phyloP scores from a whole-genome alignment of 345 rosid species.

The Aquilaria malaccensis region DNA sequence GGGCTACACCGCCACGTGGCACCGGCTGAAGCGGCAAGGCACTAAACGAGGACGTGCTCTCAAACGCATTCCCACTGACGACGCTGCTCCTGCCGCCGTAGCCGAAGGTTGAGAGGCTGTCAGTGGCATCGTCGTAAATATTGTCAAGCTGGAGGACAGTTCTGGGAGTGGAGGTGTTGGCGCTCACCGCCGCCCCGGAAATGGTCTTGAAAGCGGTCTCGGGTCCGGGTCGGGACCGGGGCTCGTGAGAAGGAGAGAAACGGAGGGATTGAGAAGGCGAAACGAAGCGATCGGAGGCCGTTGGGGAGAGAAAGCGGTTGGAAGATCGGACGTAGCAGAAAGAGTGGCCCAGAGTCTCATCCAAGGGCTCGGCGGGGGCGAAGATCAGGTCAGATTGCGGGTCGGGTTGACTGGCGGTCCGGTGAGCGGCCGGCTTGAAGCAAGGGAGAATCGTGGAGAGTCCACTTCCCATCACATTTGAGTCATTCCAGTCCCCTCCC shows the following conservation, averaged over 20 bases:
- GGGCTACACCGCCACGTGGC: constrained; percentile 52
- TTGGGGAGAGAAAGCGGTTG: constrained; percentile 76
- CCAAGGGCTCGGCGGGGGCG: constrained; percentile 60
- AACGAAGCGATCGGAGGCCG: constrained; percentile 79
- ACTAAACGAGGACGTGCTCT: constrained; percentile 80
- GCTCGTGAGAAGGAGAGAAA: constrained; percentile 64
- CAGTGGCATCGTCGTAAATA: constrained; percentile 80
- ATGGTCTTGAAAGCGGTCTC: constrained; percentile 77
- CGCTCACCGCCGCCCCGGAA: constrained; percentile 90
- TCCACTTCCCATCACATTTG: constrained; percentile 99
- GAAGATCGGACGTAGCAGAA: constrained; percentile 94
- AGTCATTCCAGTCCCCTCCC: constrained; percentile 27
- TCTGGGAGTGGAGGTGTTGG: constrained; percentile 73
- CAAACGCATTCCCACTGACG: constrained; percentile 64
- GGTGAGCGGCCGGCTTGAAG: constrained; percentile 52
- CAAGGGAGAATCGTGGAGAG: constrained; percentile 72
- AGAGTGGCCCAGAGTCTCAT: constrained; percentile 93
- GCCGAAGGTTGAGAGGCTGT: constrained; percentile 29
- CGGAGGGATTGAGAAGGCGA: constrained; percentile 87
- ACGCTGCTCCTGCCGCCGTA: constrained; percentile 44
- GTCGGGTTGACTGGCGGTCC: constrained; percentile 24
- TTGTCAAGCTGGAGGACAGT: constrained; percentile 73
- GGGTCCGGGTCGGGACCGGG: constrained; percentile 34
- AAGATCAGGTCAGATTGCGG: constrained; percentile 39
- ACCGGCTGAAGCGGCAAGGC: constrained; percentile 81